Evolutionary conservation across 768 basidiomycete species (phyloP).

Genomic region (Hemileccinum rubropunctum): DNA sequence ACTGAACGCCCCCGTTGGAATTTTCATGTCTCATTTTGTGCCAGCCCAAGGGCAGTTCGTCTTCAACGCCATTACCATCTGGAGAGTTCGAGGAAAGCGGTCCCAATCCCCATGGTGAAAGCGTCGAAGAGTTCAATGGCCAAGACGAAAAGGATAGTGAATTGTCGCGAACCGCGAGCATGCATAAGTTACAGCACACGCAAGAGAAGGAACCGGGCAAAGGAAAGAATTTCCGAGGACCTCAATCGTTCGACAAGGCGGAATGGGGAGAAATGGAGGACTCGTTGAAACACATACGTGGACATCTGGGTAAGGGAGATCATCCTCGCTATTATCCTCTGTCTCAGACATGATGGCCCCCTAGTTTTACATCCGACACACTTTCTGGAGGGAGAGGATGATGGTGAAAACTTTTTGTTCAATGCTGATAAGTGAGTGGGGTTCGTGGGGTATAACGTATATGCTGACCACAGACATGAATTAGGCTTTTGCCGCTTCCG

Average conservation of each 20-base stretch:
- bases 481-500: conserved; percentile 63
- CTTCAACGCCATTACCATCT: conserved; percentile 47
- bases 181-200: conserved; percentile 21
- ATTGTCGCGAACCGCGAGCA: conserved; percentile 8
- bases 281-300: conserved; percentile 69
- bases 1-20: neutral
- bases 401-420: conserved; percentile 90
- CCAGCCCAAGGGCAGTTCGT: conserved; percentile 43
- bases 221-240: conserved; percentile 43
- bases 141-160: conserved; percentile 25
- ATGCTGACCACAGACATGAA: conserved; percentile 4
- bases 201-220: conserved; percentile 37
- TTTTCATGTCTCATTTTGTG: conserved; percentile 3
- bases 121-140: conserved; percentile 15
- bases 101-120: conserved; percentile 10
- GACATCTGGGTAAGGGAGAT: conserved; percentile 72
- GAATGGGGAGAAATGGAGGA: conserved; percentile 91
- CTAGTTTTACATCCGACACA: conserved; percentile 82
- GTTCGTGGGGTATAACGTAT: neutral
- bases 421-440: conserved; percentile 70
- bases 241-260: conserved; percentile 76
- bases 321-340: neutral
- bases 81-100: conserved; percentile 50
- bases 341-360: neutral
- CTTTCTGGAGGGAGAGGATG: conserved; percentile 92